Conservation (phyloP, 1,139 yeast species). For the Hansenula anomala region DNA sequence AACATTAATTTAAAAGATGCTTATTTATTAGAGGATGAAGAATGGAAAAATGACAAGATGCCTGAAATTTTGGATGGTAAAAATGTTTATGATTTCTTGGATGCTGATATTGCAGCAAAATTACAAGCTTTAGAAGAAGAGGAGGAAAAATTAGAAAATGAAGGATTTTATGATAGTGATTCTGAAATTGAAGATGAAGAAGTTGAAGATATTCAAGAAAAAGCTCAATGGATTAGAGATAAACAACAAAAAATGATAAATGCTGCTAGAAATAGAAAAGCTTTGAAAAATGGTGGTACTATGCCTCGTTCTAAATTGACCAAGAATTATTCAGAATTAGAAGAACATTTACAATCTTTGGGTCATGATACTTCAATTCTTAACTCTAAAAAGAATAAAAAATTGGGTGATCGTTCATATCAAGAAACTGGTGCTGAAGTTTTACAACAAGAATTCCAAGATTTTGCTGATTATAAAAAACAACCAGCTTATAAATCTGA, state of each 20-base stretch:
- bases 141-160: constrained; percentile 87
- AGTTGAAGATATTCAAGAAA: constrained; percentile 67
- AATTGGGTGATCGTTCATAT: constrained; percentile 34
- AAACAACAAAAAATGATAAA: constrained; percentile 91
- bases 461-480: constrained; percentile 27
- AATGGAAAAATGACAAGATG: constrained; percentile 96
- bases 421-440: constrained; percentile 72
- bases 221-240: constrained; percentile 94
- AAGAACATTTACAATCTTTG: constrained; percentile 78
- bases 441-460: constrained; percentile 42
- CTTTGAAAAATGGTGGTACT: constrained; percentile 80
- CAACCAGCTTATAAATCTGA: constrained; percentile 54
- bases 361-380: constrained; percentile 82
- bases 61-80: constrained; percentile 96
- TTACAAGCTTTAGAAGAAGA: constrained; percentile 94
- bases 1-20: constrained; percentile 90
- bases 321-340: constrained; percentile 76
- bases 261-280: constrained; percentile 83
- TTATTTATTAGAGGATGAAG: constrained; percentile 88
- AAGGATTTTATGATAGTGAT: constrained; percentile 95
- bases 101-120: constrained; percentile 90
- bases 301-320: constrained; percentile 90
- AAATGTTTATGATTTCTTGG: constrained; percentile 95
- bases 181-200: constrained; percentile 69
- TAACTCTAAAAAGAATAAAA: constrained; percentile 41